Conservation (phyloP, 371 early-diverging fungal genomes). For the Mucor velutinosus region DNA sequence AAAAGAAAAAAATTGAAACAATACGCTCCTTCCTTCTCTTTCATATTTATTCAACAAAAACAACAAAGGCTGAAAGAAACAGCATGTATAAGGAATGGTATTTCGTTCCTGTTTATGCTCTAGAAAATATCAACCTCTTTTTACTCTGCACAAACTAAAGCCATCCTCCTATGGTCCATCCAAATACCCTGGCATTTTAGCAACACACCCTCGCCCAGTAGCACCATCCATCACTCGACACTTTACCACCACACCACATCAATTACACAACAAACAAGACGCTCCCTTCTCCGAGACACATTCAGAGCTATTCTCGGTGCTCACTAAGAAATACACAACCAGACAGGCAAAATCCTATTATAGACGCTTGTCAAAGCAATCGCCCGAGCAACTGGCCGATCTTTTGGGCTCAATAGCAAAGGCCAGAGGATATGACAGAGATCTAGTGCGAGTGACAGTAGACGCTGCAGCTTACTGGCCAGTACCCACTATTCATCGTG, state of each 20-base stretch:
- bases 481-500: not conserved
- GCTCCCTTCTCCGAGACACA: not conserved
- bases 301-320: not conserved
- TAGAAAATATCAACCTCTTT: slow-evolving; percentile 10
- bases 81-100: slow-evolving; percentile 35
- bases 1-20: not conserved
- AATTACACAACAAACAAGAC: not conserved
- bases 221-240: not conserved
- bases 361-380: not conserved
- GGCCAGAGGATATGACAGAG: not conserved
- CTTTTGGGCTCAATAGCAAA: not conserved
- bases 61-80: slow-evolving; percentile 6
- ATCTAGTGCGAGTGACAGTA: not conserved
- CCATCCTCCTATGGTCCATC: not conserved
- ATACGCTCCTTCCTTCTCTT: not conserved
- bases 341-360: slow-evolving; percentile 8
- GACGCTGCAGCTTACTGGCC: slow-evolving; percentile 18
- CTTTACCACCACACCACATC: not conserved
- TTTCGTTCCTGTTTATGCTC: slow-evolving; percentile 33
- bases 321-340: not conserved
- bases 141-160: not conserved
- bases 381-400: not conserved
- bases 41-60: not conserved
- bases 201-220: not conserved
- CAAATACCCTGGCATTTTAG: slow-evolving; percentile 16